A percentile compares a stretch with the other conserved stretches of the same genome.
phyloP scores from a whole-genome alignment of 495 filamentous ascomycete genomes.

The Penicillium argentinense region DNA sequence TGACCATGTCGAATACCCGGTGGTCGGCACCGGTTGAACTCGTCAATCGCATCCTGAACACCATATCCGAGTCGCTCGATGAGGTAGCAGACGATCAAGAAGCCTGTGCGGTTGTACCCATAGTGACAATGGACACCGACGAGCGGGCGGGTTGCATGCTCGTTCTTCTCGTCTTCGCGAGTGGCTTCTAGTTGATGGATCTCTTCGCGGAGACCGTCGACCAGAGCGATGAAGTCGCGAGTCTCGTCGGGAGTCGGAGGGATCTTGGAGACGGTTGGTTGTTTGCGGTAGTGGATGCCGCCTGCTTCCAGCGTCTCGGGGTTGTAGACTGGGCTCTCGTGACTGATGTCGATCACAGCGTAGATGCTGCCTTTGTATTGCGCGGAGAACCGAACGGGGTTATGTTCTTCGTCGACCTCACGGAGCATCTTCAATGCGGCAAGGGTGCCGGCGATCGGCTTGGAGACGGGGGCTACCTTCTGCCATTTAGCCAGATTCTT shows the following conservation, averaged over 20 bases:
- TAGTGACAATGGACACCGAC: conserved; percentile 95
- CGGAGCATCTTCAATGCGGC: conserved; percentile 85
- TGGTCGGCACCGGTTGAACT: conserved; percentile 70
- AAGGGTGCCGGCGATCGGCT: conserved; percentile 72
- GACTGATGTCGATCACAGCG: conserved; percentile 83
- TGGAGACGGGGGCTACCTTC: conserved; percentile 71
- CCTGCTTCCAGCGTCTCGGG: conserved; percentile 69
- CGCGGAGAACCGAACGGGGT: conserved; percentile 68
- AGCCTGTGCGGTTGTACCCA: conserved; percentile 89
- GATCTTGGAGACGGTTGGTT: conserved; percentile 89
- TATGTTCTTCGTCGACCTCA: conserved; percentile 81
- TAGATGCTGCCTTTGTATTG: conserved; percentile 66
- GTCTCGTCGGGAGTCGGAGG: conserved; percentile 79
- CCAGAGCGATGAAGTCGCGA: conserved; percentile 70
- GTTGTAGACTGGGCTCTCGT: conserved; percentile 83
- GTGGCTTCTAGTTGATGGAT: conserved; percentile 31
- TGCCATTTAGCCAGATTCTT: conserved; percentile 95
- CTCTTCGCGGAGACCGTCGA: conserved; percentile 64
- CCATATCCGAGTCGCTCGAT: conserved; percentile 74
- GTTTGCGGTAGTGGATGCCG: conserved; percentile 80
- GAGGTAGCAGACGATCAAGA: conserved; percentile 87
- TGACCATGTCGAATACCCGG: conserved; percentile 88
- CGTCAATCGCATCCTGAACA: conserved; percentile 76
- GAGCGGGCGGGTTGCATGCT: conserved; percentile 50
- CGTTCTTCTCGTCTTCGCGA: conserved; percentile 27